Evolutionary conservation across 2,329 filamentous ascomycete genomes (phyloP).

Genomic region (Pseudogymnoascus verrucosus): DNA sequence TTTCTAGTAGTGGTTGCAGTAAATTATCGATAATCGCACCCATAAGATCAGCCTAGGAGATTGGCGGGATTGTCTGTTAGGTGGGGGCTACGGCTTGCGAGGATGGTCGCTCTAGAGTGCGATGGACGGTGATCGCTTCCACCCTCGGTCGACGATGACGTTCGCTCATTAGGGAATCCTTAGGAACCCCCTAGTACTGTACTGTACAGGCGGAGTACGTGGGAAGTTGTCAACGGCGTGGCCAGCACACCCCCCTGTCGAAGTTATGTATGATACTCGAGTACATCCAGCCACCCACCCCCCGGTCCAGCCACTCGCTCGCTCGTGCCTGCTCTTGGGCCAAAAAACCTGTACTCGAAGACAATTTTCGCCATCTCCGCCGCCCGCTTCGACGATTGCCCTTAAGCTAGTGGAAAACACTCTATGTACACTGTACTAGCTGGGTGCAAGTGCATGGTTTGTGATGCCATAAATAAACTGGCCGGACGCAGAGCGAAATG

Average conservation of each 20-base stretch:
- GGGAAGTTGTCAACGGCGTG: not conserved
- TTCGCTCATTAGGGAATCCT: not conserved
- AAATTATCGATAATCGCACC: not conserved
- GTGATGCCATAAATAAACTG: not conserved
- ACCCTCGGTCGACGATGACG: not conserved
- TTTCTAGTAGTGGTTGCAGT: not conserved
- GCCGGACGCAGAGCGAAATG: not conserved
- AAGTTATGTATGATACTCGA: not conserved
- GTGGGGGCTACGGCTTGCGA: not conserved
- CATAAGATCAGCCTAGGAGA: not conserved
- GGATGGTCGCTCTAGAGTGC: not conserved
- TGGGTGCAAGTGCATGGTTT: not conserved
- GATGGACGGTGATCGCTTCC: not conserved
- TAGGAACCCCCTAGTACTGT: not conserved
- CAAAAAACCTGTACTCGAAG: not conserved
- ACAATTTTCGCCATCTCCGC: not conserved
- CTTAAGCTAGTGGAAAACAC: not conserved
- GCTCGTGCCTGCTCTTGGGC: not conserved
- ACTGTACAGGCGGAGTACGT: not conserved
- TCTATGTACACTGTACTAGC: not conserved
- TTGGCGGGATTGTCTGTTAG: not conserved
- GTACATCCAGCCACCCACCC: not conserved
- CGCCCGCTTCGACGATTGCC: not conserved
- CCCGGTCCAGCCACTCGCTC: not conserved
- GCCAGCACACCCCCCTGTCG: not conserved